Evolutionary conservation across 1,139 yeast species (phyloP), one percentile per base, ranked within the genome.

Genomic region (Yamadazyma spencermartinsiae): DNA sequence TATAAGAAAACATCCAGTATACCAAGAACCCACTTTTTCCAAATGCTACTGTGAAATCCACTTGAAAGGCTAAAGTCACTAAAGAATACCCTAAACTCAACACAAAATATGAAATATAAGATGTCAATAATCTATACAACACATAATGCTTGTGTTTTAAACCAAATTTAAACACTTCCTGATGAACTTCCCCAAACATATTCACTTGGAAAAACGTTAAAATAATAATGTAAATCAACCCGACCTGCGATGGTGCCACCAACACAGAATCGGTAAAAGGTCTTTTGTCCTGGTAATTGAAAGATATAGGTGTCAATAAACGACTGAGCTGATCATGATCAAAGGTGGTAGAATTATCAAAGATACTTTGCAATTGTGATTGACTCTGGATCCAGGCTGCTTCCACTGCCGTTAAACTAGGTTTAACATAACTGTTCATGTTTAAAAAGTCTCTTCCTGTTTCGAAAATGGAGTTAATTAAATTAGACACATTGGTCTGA

Each of bases 191-290:
- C 15, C 65, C 68, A 55, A 81, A 80, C 55, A 82, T 72, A 42
- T 78, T 74, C 51, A 82, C 72, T 45, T 78, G 79, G 59, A 70
- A 63, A 43, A 71, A 65, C 11, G 95, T 80, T 40, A 86, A 61
- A 58, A 87, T 80, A 48, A 87, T 75, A 56, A 83, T 68, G 59
- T 79, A 86, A 58, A 87, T 84, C 41, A 84, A 68, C 35, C 95
- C 95, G 47, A 86, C 82, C 56, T 83, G 87, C 4, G 79, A 59
- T 2, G 90, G 87, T 1, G 87, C 88, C 15, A 72, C 50, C 17
- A 81, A 55, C 3, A 75, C 79, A 2, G 76, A 64, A 47, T 78
- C 66, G 2, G 61, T 59, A 42, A 62, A 70, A 1, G 87, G 86
- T 18, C 72, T 67, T 36, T 68, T 58, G 56, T 84, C 90, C 8